These are phyloP conservation scores for Agroathelia rolfsii DNA, from an alignment of 1,284 basidiomycete species.

Conservation along the genomic window DNA sequence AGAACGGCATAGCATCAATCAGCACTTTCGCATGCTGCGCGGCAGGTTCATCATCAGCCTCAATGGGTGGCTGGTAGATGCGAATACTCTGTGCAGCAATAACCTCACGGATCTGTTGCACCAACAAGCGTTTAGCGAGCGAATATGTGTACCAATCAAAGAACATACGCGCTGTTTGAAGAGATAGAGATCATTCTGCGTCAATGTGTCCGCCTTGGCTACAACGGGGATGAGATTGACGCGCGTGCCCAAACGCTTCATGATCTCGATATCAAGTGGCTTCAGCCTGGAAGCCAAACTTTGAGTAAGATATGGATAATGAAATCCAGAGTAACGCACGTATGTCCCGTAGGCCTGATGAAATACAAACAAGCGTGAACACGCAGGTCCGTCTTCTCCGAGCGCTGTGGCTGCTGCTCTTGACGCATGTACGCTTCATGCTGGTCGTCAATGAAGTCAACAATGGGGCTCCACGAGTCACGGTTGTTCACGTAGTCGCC, in stretches of 20 bases:
- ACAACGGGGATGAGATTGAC: constrained; percentile 98
- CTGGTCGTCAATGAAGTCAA: constrained; percentile 99
- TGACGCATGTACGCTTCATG: constrained; percentile 99
- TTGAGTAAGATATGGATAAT: no score
- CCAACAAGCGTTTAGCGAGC: constrained; percentile 9
- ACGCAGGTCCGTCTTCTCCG: constrained; percentile 88
- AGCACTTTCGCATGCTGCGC: constrained; percentile 88
- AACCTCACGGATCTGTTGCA: constrained; percentile 75
- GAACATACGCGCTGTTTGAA: constrained; percentile 87
- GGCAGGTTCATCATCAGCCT: constrained; percentile 80
- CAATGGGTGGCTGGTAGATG: constrained; percentile 90
- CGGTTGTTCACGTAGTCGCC: constrained; percentile 99
- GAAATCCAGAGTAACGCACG: constrained; percentile 46
- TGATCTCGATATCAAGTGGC: constrained; percentile 97
- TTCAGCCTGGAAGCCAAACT: constrained; percentile 87
- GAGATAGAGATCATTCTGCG: constrained; percentile 80
- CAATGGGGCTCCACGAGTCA: constrained; percentile 95
- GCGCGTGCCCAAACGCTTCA: constrained; percentile 93
- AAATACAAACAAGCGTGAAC: constrained; percentile 99
- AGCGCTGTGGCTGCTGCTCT: constrained; percentile 94
- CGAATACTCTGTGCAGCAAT: constrained; percentile 88
- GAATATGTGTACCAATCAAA: constrained; percentile 6
- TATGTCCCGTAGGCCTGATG: constrained; percentile 92
- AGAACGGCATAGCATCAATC: constrained; percentile 90
- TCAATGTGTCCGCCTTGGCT: constrained; percentile 94